Base-by-base conservation (phyloP, 805 yeast species). In the Schwanniomyces vanrijiae region DNA sequence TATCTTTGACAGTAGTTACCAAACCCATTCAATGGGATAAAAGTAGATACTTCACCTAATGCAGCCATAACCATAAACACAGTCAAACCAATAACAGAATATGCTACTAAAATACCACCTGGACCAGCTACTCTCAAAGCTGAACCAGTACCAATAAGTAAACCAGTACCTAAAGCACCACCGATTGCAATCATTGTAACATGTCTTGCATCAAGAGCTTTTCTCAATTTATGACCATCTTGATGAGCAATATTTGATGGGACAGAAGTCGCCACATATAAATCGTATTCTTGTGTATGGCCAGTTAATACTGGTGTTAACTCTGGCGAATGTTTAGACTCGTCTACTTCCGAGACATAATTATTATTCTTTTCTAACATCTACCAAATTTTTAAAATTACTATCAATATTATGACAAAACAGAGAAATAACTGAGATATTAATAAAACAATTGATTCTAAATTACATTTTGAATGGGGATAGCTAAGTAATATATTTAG, bases 101-200 rank as follows among this genome's bases (percentile, higher is more conserved):
- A 89, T 3, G 89, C 80, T 44, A 88, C 76, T 37, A 88, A 73
- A 40, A 80, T 72, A 44, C 82, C 71, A 22, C 76, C 86, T 2
- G 86, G 92, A 6, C 96, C 96, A 11, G 88, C 90, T 10, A 75
- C 62, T n/a, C 76, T 71, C 46, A 88, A 72, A 1, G 91, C 83
- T 13, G 82, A 68, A 47, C 90, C 90, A 2, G 91, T 84, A 57
- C 91, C 90, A 54, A 88, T 84, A 53, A 88, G 71, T 47, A 88
- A 73, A 59, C 91, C 95, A 1, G 94, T 86, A 46, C 94, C 94
- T 44, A 88, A 67, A 7, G 92, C 88, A 55, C 94, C 92, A 55
- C 94, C 95, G 54, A 88, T 81, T 53, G 94, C 86, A 59, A 85
- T 82, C 86, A 85, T 82, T 46, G 82, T 76, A 52, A 83, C 75